phyloP scores from a whole-genome alignment of 2,329 filamentous ascomycete species.

The Alternaria sp. region DNA sequence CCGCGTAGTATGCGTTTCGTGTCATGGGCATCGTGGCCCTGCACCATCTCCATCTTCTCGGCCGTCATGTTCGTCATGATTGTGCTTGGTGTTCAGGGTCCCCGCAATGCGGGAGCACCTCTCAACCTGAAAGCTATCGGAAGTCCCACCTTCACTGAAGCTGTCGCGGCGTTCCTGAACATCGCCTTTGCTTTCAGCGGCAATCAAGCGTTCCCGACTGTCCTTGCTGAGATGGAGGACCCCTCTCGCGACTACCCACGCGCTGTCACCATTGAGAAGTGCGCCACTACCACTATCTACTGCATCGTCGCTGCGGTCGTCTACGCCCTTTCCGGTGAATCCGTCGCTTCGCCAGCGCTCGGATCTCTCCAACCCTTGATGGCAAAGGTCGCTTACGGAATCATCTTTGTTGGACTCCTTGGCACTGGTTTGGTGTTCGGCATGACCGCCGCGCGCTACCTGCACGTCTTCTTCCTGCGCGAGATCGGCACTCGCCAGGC shows the following conservation, averaged over 20 bases:
- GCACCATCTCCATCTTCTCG: slow-evolving; percentile 29
- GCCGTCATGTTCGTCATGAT: slow-evolving; percentile 36
- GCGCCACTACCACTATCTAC: slow-evolving; percentile 28
- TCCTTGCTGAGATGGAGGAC: slow-evolving; percentile 37
- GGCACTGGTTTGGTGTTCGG: slow-evolving; percentile 34
- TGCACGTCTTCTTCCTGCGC: slow-evolving; percentile 33
- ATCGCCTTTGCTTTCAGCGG: slow-evolving; percentile 37
- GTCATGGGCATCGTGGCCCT: slow-evolving; percentile 36
- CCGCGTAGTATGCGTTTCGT: slow-evolving; percentile 37
- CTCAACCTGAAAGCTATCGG: slow-evolving; percentile 32
- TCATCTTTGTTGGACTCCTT: slow-evolving; percentile 29
- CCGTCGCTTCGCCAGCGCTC: slow-evolving; percentile 33
- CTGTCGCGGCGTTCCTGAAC: slow-evolving; percentile 33
- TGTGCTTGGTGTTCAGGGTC: slow-evolving; percentile 32
- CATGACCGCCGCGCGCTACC: slow-evolving; percentile 31
- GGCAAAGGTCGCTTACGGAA: slow-evolving; percentile 32
- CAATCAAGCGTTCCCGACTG: slow-evolving; percentile 38
- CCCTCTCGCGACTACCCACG: slow-evolving; percentile 34
- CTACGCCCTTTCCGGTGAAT: slow-evolving; percentile 33
- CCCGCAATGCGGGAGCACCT: slow-evolving; percentile 23
- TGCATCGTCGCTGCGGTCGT: slow-evolving; percentile 29
- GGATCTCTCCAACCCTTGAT: slow-evolving; percentile 27
- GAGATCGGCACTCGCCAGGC: slow-evolving; percentile 20
- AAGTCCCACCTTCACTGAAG: slow-evolving; percentile 29
- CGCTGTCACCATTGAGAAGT: slow-evolving; percentile 35